These are phyloP conservation scores for Pseudomicrostroma phylloplanum DNA, from an alignment of 1,284 basidiomycete species.

Conservation along the genomic window DNA sequence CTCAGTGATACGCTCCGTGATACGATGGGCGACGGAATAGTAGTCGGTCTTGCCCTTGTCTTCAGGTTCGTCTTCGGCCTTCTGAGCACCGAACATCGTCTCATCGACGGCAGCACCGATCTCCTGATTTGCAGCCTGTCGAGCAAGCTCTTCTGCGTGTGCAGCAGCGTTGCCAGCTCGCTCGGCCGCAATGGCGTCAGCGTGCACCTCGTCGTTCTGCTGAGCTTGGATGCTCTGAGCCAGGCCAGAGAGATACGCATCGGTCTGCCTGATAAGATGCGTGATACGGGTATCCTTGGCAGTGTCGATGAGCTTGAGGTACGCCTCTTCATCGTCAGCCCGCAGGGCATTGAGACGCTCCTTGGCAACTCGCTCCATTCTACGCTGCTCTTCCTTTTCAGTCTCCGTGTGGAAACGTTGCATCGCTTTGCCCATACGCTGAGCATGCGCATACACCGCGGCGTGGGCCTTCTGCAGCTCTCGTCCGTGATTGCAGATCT, in stretches of 20 bases:
- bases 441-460: conserved; percentile 54
- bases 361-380: conserved; percentile 90
- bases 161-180: conserved; percentile 20
- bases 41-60: conserved; percentile 74
- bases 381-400: conserved; percentile 58
- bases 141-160: conserved; percentile 21
- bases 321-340: conserved; percentile 97
- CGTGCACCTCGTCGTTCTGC: conserved; percentile 65
- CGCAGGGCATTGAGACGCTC: conserved; percentile 97
- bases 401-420: conserved; percentile 55
- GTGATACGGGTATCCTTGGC: conserved; percentile 99
- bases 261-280: conserved; percentile 88
- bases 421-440: conserved; percentile 55
- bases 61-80: conserved; percentile 61
- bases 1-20: conserved; percentile 76
- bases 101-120: conserved; percentile 62
- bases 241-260: conserved; percentile 87
- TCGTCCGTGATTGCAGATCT: conserved; percentile 79
- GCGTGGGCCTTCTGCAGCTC: conserved; percentile 65
- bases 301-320: conserved; percentile 97
- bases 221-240: conserved; percentile 90
- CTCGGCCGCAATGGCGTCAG: conserved; percentile 44
- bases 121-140: conserved; percentile 31
- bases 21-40: conserved; percentile 89
- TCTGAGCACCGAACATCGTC: conserved; percentile 79